Evolutionary conservation across 176 grass and related monocot species (phyloP).

Genomic region (Zea mays): DNA sequence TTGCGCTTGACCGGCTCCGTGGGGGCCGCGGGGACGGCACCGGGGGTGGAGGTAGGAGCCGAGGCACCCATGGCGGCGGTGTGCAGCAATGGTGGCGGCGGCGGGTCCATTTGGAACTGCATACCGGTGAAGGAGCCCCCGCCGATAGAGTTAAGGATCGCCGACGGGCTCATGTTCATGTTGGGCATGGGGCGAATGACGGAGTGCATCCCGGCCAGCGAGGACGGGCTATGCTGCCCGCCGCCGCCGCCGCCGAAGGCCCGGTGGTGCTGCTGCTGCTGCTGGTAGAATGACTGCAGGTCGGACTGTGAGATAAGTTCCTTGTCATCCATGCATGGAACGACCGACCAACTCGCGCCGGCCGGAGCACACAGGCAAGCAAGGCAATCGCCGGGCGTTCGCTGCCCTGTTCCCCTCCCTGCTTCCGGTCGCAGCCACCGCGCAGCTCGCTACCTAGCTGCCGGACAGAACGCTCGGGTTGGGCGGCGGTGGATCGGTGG

Average conservation of each 20-base stretch:
- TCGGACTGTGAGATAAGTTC: slow-evolving; percentile 64
- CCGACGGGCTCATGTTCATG: slow-evolving; percentile 58
- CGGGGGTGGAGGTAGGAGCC: neutral
- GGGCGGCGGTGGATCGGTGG: neutral
- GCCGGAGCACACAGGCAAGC: neutral
- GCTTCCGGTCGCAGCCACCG: neutral
- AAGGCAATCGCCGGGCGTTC: neutral
- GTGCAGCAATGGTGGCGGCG: slow-evolving; percentile 37
- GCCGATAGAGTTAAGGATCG: slow-evolving; percentile 58
- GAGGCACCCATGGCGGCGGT: neutral
- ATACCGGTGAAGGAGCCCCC: slow-evolving; percentile 38
- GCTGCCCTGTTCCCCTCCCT: neutral
- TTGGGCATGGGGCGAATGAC: slow-evolving; percentile 74
- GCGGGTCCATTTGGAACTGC: slow-evolving; percentile 63
- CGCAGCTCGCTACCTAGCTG: neutral
- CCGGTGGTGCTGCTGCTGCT: slow-evolving; percentile 40
- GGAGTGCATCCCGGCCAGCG: slow-evolving; percentile 57
- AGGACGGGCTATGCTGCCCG: slow-evolving; percentile 23
- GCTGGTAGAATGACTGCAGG: slow-evolving; percentile 64
- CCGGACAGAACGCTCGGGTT: too few relatives aligned
- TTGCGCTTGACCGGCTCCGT: slow-evolving; percentile 61
- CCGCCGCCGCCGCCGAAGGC: slow-evolving; percentile 18
- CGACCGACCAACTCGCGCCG: neutral
- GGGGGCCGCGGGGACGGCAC: neutral
- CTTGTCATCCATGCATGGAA: slow-evolving; percentile 90